Evolutionary conservation across 441 rosid species (phyloP).

Genomic region (Capsella rubella): DNA sequence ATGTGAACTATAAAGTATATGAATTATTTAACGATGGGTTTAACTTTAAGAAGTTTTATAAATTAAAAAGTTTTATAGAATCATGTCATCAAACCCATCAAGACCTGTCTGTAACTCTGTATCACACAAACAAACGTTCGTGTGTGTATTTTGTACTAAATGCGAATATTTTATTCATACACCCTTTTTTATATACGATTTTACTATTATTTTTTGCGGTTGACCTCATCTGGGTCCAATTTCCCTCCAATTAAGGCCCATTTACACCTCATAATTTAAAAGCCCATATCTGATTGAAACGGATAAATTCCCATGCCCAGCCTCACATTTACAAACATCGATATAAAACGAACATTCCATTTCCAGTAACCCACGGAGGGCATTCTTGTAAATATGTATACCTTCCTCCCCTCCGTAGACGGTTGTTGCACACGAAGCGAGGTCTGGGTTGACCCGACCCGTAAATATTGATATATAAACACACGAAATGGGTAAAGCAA

Average conservation of each 20-base stretch:
- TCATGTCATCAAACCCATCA: conserved; percentile 29
- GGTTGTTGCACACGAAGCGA: conserved; percentile 35
- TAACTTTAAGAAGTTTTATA: neutral
- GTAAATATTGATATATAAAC: neutral
- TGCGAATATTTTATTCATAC: conserved; percentile 9
- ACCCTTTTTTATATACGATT: neutral
- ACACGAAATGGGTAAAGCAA: conserved; percentile 36
- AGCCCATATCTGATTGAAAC: conserved; percentile 21
- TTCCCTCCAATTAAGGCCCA: neutral
- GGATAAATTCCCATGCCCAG: conserved; percentile 5
- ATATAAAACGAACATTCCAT: conserved; percentile 21
- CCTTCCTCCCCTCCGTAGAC: conserved; percentile 4
- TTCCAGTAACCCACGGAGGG: conserved; percentile 22
- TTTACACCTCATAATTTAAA: neutral
- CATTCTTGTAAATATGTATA: conserved; percentile 20
- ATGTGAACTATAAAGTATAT: neutral
- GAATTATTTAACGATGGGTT: conserved; percentile 16
- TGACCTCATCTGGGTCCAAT: neutral
- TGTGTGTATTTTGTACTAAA: conserved; percentile 21
- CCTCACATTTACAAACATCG: conserved; percentile 8
- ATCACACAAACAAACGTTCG: conserved; percentile 26
- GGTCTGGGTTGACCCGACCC: conserved; percentile 25
- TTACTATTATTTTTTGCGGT: neutral
- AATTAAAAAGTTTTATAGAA: neutral
- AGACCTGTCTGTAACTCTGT: conserved; percentile 27